Conservation (phyloP, 192 early-diverging fungal species). For the Coemansia sp. region DNA sequence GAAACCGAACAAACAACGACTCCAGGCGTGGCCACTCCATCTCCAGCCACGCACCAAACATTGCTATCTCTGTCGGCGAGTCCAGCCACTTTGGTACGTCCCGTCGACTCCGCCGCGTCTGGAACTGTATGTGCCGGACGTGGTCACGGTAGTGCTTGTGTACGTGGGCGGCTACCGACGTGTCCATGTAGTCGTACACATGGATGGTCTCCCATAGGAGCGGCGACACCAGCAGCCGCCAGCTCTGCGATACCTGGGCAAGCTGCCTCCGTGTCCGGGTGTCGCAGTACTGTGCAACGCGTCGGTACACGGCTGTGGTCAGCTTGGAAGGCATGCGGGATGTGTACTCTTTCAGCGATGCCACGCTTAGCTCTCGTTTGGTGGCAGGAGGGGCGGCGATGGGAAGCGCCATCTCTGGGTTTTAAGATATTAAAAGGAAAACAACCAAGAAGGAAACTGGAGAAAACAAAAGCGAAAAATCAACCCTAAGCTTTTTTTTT, state of each 20-base stretch:
- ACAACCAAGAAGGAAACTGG: neutral
- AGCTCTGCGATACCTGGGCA: conserved; percentile 51
- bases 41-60: conserved; percentile 52
- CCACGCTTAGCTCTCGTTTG: conserved; percentile 27
- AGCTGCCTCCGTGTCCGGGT: conserved; percentile 38
- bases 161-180: conserved; percentile 28
- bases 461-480: neutral
- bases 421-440: neutral
- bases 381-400: conserved; percentile 14
- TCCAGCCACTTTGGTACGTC: conserved; percentile 50
- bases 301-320: conserved; percentile 39
- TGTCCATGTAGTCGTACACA: conserved; percentile 43
- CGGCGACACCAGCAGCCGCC: conserved; percentile 44
- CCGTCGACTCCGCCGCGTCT: conserved; percentile 35
- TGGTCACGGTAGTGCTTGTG: conserved; percentile 40
- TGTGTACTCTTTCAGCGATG: conserved; percentile 36
- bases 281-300: conserved; percentile 52
- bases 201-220: conserved; percentile 46
- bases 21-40: conserved; percentile 42
- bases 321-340: conserved; percentile 36
- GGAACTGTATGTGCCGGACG: conserved; percentile 43
- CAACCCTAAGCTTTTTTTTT: neutral
- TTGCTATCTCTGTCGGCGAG: conserved; percentile 50
- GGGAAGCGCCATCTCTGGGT: conserved; percentile 25
- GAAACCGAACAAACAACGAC: conserved; percentile 45